A percentile compares a stretch with the other conserved stretches of the same genome.
These are phyloP conservation scores for Garcileccinum viscosum DNA, from an alignment of 1,284 basidiomycete species.

Conservation along the genomic window DNA sequence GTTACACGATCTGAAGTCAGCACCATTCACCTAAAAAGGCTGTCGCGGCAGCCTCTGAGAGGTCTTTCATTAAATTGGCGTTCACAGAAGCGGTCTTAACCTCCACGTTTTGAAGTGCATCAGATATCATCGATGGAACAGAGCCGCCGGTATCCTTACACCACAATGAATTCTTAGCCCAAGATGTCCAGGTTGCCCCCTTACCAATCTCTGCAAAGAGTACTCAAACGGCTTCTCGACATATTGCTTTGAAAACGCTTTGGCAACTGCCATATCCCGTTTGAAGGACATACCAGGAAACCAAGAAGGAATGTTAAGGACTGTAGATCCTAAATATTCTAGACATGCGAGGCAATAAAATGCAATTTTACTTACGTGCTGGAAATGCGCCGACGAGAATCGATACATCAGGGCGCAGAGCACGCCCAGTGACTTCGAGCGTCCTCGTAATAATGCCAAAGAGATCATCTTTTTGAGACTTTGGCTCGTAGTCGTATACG, in stretches of 20 bases:
- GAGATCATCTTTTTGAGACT: slow-evolving; percentile 22
- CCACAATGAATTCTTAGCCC: not conserved
- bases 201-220: slow-evolving; percentile 24
- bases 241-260: slow-evolving; percentile 17
- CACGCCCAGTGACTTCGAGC: slow-evolving; percentile 13
- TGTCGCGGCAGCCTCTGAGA: slow-evolving; percentile 30
- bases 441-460: slow-evolving; percentile 14
- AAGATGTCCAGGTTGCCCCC: not conserved
- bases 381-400: slow-evolving; percentile 31
- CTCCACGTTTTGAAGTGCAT: slow-evolving; percentile 23
- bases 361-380: slow-evolving; percentile 15
- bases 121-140: slow-evolving; percentile 28
- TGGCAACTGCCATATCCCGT: slow-evolving; percentile 16
- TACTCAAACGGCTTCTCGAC: slow-evolving; percentile 28
- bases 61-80: slow-evolving; percentile 10
- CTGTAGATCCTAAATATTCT: slow-evolving; percentile 10
- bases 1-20: not conserved
- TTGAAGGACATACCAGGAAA: slow-evolving; percentile 30
- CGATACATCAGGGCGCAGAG: slow-evolving; percentile 30
- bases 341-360: not conserved
- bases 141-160: slow-evolving; percentile 14
- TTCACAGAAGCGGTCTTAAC: slow-evolving; percentile 3
- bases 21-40: slow-evolving; percentile 23
- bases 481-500: slow-evolving; percentile 34
- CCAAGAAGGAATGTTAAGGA: slow-evolving; percentile 30